phyloP scores from a whole-genome alignment of 192 early-diverging fungal species.

The Linnemannia zychae region DNA sequence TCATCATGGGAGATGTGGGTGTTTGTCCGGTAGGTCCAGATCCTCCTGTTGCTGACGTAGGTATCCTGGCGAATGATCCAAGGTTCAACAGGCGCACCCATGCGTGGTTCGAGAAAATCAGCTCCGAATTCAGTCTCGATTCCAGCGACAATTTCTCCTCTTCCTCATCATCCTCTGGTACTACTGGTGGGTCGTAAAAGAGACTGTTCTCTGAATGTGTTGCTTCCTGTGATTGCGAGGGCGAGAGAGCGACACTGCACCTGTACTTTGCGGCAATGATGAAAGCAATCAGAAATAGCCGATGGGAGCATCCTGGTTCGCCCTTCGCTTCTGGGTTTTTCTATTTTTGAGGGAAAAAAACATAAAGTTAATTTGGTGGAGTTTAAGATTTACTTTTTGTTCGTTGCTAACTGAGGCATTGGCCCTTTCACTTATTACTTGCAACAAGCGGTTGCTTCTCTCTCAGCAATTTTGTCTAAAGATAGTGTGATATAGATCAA shows the following conservation, averaged over 20 bases:
- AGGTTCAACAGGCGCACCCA: conserved; percentile 52
- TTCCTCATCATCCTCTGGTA: background rate
- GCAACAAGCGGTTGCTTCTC: background rate
- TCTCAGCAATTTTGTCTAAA: background rate
- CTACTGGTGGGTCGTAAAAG: background rate
- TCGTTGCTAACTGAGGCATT: background rate
- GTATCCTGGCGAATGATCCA: conserved; percentile 38
- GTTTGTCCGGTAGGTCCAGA: background rate
- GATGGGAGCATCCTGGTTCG: conserved; percentile 61
- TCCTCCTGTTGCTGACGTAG: background rate
- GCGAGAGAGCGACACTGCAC: conserved; percentile 41
- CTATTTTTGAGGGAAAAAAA: conserved; percentile 16
- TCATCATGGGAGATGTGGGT: background rate
- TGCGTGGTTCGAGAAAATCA: conserved; percentile 48
- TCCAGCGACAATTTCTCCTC: conserved; percentile 7
- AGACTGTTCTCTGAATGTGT: conserved; percentile 1
- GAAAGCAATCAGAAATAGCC: conserved; percentile 63
- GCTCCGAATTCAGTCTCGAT: conserved; percentile 30
- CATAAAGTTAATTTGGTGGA: background rate
- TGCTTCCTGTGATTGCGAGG: conserved; percentile 18
- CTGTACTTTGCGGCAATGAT: conserved; percentile 64
- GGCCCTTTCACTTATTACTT: background rate
- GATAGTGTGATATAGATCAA: background rate
- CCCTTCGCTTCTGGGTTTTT: conserved; percentile 60
- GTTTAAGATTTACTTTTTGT: background rate